Base-by-base conservation (phyloP, 1,139 yeast genomes). In the Chernovozyma aurita region DNA sequence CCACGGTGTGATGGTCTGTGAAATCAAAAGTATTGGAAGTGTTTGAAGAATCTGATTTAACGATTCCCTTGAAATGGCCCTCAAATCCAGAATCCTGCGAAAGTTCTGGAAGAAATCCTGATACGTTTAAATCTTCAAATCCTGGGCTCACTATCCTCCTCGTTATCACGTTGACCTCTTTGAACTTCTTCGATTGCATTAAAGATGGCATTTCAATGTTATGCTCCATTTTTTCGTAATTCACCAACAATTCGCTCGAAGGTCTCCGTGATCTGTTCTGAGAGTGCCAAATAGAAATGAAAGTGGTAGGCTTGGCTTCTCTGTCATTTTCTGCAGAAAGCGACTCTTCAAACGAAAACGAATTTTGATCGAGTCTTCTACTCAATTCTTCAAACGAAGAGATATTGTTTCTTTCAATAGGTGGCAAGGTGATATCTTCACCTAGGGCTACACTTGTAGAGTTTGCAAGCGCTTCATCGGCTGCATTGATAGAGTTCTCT, bases 61-160 rank as follows among this genome's bases (percentile, higher is more conserved):
- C 45, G 36, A 59, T 53, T 31, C 40, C 39, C 20, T 52, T 57
- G 47, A 71, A 65, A 36, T 64, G 67, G 36, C 53, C 55, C 28
- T 59, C 72, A 44, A 71, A 65, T 1, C 73, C 76, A n/a, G 76
- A 70, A 43, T 68, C 75, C 33, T 65, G 65, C 0, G 76, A 67
- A 30, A 70, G 42, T 42, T 71, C 75, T 3, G 76, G 76, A 39
- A 70, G 58, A 40, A 65, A 68, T 8, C 59, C 66, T 2, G 70
- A 57, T 1, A 64, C 63, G 27, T 67, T 53, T 26, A 65, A 50
- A 35, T 66, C 70, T 28, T 65, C 69, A 42, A 47, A 56, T 4
- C 56, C 62, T 17, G 70, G 65, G 45, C 64, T 65, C 9, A 69
- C 69, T 2, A 70, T 57, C 43, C 68, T 59, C 42, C 73, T 57